These are phyloP conservation scores for Cyclotella atomus DNA, from an alignment of 108 stramenopile genomes.

Conservation along the genomic window DNA sequence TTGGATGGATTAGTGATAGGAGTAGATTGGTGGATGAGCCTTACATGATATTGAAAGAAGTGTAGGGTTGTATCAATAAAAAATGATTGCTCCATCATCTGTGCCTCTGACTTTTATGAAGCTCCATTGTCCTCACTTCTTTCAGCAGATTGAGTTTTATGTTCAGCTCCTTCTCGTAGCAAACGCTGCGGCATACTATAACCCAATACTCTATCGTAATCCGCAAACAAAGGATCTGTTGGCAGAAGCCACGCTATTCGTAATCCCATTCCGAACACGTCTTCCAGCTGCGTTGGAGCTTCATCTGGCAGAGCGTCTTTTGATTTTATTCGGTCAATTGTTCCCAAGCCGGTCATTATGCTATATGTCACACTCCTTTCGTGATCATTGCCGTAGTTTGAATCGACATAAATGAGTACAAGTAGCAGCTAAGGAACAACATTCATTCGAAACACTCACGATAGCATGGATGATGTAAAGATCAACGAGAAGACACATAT, in stretches of 20 bases:
- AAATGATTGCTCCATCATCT: no score
- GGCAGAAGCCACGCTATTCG: conserved; percentile 77
- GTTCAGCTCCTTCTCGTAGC: conserved; percentile 59
- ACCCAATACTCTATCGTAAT: conserved; percentile 81
- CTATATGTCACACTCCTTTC: conserved; percentile 82
- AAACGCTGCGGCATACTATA: conserved; percentile 78
- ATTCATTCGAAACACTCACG: no score
- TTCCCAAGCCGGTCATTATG: conserved; percentile 88
- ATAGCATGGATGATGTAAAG: conserved; percentile 80
- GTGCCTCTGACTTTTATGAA: no score
- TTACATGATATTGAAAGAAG: conserved; percentile 44
- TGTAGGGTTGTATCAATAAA: background rate
- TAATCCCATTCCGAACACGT: conserved; percentile 81
- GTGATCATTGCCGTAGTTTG: no score
- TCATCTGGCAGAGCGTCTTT: conserved; percentile 53
- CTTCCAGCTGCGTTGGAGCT: conserved; percentile 62
- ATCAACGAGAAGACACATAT: conserved; percentile 68
- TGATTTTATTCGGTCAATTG: conserved; percentile 87
- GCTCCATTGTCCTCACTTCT: no score
- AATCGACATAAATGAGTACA: no score
- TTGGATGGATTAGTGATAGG: conserved; percentile 50
- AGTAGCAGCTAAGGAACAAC: no score
- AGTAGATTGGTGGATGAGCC: conserved; percentile 43
- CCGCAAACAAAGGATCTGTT: conserved; percentile 77
- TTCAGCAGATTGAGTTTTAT: conserved; percentile 23